Evolutionary conservation across 805 yeast genomes (phyloP).

Genomic region (Metschnikowia bowlesiae): DNA sequence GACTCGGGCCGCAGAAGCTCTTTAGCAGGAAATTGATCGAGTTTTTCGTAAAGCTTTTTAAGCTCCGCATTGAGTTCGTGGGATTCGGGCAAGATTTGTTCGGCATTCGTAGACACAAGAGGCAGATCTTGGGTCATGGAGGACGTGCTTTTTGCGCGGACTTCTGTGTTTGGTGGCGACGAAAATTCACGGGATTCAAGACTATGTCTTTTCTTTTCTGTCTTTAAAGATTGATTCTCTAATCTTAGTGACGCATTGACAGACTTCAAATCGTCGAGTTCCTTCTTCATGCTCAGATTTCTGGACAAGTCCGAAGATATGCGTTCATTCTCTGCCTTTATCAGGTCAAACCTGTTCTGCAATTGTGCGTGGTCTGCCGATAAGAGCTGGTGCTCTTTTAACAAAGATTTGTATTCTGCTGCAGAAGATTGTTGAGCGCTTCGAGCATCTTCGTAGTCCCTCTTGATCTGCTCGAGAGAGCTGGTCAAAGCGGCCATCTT

Average conservation of each 20-base stretch:
- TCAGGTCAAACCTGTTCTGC: conserved; percentile 4
- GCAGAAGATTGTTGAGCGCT: conserved; percentile 18
- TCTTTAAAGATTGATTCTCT: conserved; percentile 37
- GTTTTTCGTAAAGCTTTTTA: conserved; percentile 23
- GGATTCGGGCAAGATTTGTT: not conserved
- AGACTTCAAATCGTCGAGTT: conserved; percentile 27
- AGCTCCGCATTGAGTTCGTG: conserved; percentile 19
- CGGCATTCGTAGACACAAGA: not conserved
- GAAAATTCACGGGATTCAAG: not conserved
- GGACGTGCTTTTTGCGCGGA: not conserved
- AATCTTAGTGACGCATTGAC: conserved; percentile 31
- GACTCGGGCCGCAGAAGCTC: conserved; percentile 5
- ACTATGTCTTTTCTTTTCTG: conserved; percentile 3
- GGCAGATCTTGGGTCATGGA: not conserved
- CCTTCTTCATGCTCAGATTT: conserved; percentile 10
- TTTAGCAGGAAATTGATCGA: conserved; percentile 22
- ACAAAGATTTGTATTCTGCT: conserved; percentile 2
- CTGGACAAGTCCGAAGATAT: conserved; percentile 1
- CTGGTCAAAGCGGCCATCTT: not conserved
- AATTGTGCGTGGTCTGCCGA: conserved; percentile 3
- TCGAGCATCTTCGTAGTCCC: conserved; percentile 19
- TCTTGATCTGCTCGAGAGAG: conserved; percentile 9
- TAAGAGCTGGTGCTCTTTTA: conserved; percentile 2
- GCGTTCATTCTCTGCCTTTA: conserved; percentile 6
- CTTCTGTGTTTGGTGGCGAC: not conserved